Base-by-base conservation (phyloP, 2,329 filamentous ascomycete genomes). In the Colletotrichum sp. region DNA sequence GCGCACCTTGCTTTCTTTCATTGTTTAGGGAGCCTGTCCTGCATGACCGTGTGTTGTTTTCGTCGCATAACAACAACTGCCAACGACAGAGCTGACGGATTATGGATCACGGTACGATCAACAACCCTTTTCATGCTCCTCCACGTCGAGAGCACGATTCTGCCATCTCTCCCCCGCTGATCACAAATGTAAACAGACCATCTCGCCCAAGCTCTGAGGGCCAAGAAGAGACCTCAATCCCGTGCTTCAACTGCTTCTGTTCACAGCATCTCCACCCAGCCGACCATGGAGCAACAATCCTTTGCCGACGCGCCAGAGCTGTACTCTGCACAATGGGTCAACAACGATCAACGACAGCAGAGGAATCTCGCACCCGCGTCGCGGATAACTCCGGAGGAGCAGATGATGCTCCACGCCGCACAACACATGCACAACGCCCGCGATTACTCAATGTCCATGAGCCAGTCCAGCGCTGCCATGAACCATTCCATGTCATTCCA, bases 161-260 rank as follows among this genome's bases (percentile, higher is more conserved):
- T 39, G 67, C 77, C 70, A 69, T 75, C 78, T 81, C 80, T 81
- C 57, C 77, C 79, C 78, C 26, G 80, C 82, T 81, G 80, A 67
- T 69, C 28, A 62, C 62, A 13, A 21, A 64, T 77, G 69, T 71
- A 76, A 64, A 73, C 69, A 82, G 84, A 86, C 74, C 77, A 80
- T 64, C 79, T 82, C 74, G 79, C 81, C 76, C 84, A 86, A 65
- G 28, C 72, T 65, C 67, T 71, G 77, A 87, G 88, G 80, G 83
- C 87, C 63, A 86, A 87, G 80, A 89, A 88, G 82, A 88, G 90
- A 77, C 86, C 90, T 44, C 86, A 88, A 74, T 92, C 90, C 66
- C 87, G 89, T 79, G 90, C 87, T 69, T 92, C 90, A 36, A 92
- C 90, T 32, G 87, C 89, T 26, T 92, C 90, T 15, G 87, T 90